These are phyloP conservation scores for Coemansia javaensis DNA, from an alignment of 192 early-diverging fungal species.

Conservation along the genomic window DNA sequence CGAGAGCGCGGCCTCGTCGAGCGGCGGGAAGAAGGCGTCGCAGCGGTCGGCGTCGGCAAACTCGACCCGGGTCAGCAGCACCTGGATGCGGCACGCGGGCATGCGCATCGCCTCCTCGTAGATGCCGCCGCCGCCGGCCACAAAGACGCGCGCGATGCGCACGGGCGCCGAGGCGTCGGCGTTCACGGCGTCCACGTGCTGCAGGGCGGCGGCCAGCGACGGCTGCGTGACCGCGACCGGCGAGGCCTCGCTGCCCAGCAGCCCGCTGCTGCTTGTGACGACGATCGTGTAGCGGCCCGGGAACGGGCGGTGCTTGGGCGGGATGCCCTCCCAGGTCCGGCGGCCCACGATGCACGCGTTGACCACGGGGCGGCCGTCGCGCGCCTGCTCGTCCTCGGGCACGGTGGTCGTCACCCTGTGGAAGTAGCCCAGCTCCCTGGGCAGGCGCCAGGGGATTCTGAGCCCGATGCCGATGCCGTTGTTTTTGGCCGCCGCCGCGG, in stretches of 20 bases:
- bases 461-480: constrained; percentile 73
- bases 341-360: constrained; percentile 96
- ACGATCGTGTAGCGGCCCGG: constrained; percentile 77
- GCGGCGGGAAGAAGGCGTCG: constrained; percentile 75
- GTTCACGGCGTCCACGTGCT: constrained; percentile 42
- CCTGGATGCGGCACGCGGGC: constrained; percentile 47
- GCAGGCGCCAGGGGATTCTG: constrained; percentile 81
- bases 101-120: constrained; percentile 67
- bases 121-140: constrained; percentile 76
- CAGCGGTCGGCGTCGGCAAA: constrained; percentile 55
- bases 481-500: constrained; percentile 66
- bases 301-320: constrained; percentile 75
- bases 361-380: constrained; percentile 3
- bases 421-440: constrained; percentile 83
- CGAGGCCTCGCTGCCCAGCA: constrained; percentile 30
- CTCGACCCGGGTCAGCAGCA: constrained; percentile 69
- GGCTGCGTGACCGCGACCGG: constrained; percentile 14
- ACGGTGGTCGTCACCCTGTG: constrained; percentile 53
- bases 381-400: neutral
- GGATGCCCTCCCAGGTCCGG: constrained; percentile 90
- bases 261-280: constrained; percentile 60
- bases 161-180: neutral
- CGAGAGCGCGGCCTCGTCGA: constrained; percentile 40
- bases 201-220: constrained; percentile 34
- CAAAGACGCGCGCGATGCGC: constrained; percentile 55